Evolutionary conservation across 306 rosid species (phyloP).

Genomic region (Hippophae tibetana): DNA sequence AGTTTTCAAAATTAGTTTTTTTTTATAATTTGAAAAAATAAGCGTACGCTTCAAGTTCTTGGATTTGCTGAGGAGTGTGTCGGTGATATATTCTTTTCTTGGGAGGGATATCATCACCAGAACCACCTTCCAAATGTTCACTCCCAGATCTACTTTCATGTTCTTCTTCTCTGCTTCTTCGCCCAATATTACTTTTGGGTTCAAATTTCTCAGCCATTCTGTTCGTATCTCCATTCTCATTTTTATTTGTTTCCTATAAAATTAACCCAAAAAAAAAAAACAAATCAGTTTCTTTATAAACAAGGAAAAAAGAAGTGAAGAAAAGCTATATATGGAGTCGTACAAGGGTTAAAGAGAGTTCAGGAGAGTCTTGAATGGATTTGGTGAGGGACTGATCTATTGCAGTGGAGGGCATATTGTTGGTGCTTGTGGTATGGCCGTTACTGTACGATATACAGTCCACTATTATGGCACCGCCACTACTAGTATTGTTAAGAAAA

Average conservation of each 20-base stretch:
- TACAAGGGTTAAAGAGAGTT: conserved; percentile 85
- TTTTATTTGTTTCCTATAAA: conserved; percentile 48
- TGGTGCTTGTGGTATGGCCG: conserved; percentile 8
- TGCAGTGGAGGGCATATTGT: conserved; percentile 62
- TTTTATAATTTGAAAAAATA: background rate
- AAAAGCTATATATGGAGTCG: background rate
- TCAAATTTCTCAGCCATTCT: conserved; percentile 54
- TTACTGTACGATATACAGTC: conserved; percentile 42
- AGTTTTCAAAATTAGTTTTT: background rate
- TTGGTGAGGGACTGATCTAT: conserved; percentile 62
- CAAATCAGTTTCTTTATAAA: background rate
- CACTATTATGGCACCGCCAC: conserved; percentile 56
- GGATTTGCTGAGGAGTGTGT: conserved; percentile 96
- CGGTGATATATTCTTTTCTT: conserved; percentile 87
- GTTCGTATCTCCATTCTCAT: conserved; percentile 61
- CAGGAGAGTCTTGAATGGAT: conserved; percentile 87
- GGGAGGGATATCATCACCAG: conserved; percentile 64
- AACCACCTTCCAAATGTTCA: conserved; percentile 82
- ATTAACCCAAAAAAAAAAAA: background rate
- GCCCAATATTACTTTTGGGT: conserved; percentile 20
- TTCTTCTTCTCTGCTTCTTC: conserved; percentile 81
- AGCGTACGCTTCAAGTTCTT: conserved; percentile 82
- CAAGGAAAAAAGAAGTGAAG: background rate
- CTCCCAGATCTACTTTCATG: conserved; percentile 24
- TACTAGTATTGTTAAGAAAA: conserved; percentile 52